Base-by-base conservation (phyloP, 2,329 filamentous ascomycete genomes). In the Beauveria brongniartii region DNA sequence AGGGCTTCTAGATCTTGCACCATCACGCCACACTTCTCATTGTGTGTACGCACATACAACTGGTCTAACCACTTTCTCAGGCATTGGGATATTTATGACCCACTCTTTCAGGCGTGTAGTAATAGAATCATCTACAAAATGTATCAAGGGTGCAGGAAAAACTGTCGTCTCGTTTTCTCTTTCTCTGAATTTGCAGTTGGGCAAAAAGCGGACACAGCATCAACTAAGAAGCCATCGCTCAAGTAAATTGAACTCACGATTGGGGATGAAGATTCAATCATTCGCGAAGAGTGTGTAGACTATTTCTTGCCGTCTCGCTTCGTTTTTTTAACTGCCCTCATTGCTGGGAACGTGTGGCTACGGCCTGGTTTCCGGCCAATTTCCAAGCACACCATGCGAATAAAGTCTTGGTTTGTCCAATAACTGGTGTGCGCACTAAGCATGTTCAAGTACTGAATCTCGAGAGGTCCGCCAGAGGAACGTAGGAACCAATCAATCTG, bases 361-460 rank as follows among this genome's bases (percentile, higher is more conserved):
- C 82, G 85, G 0, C 93, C 92, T 5, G 85, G 82, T 66, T 80
- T 80, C 64, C 93, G 80, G 3, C 92, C 92, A 66, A 95, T 86
- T 74, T 99, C 94, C 37, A 93, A 80, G 48, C 95, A 95, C 55
- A 97, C 75, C 78, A 97, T 87, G 50, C 92, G 80, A n/a, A 96
- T 87, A 71, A 99, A 92, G 71, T 97, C 94, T 30, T 80, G 83
- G 67, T 89, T 86, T 2, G 85, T 82, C 94, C 94, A 99, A 73
- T 99, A 99, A 71, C 90, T 93, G 61, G 90, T 92, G 73, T 99
- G 94, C 9, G 94, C 94, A 61, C 91, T 90, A 59, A 99, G 77
- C 94, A 99, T 99, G 66, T 96, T 97, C 41, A 97, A 75, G 71
- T 99, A 99, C 74, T 97, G 92, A 26, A 97, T 92, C 73, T 96